phyloP scores from a whole-genome alignment of 192 early-diverging fungal species.

The Gonapodya sp. region DNA sequence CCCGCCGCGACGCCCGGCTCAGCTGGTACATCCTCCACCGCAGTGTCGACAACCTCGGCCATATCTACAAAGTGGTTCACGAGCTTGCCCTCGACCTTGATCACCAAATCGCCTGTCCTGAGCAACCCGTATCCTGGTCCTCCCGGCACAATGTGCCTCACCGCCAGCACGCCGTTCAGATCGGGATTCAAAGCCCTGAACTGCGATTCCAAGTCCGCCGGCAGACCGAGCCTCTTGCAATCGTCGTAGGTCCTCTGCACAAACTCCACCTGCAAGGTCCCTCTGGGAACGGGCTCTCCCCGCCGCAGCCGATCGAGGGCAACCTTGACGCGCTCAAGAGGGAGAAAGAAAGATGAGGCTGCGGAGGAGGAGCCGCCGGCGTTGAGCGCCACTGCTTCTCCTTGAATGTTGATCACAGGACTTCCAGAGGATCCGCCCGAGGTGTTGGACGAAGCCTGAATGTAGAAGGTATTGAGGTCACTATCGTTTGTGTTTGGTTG shows the following conservation, averaged over 20 bases:
- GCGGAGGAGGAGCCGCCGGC: slow-evolving; percentile 59
- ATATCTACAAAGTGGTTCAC: slow-evolving; percentile 64
- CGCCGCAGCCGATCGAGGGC: slow-evolving; percentile 48
- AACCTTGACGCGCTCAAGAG: slow-evolving; percentile 61
- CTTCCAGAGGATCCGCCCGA: slow-evolving; percentile 70
- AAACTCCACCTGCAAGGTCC: slow-evolving; percentile 65
- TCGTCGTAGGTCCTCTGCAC: slow-evolving; percentile 63
- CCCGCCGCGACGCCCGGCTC: background rate
- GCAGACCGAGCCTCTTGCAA: slow-evolving; percentile 57
- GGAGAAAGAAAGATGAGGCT: slow-evolving; percentile 64
- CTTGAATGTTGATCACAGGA: slow-evolving; percentile 67
- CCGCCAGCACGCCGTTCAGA: slow-evolving; percentile 61
- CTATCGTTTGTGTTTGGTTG: no score
- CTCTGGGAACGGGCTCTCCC: slow-evolving; percentile 53
- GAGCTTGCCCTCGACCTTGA: slow-evolving; percentile 48
- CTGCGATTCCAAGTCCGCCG: slow-evolving; percentile 50
- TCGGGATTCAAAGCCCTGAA: slow-evolving; percentile 51
- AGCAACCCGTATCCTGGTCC: slow-evolving; percentile 55
- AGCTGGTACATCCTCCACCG: slow-evolving; percentile 13
- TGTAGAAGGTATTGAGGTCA: slow-evolving; percentile 76
- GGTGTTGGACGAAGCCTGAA: slow-evolving; percentile 62
- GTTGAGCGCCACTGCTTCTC: slow-evolving; percentile 66
- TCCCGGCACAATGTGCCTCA: slow-evolving; percentile 49
- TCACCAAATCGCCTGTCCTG: slow-evolving; percentile 63
- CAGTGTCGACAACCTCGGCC: slow-evolving; percentile 50